phyloP scores from a whole-genome alignment of 805 yeast species.

The Lipomyces oligophaga region DNA sequence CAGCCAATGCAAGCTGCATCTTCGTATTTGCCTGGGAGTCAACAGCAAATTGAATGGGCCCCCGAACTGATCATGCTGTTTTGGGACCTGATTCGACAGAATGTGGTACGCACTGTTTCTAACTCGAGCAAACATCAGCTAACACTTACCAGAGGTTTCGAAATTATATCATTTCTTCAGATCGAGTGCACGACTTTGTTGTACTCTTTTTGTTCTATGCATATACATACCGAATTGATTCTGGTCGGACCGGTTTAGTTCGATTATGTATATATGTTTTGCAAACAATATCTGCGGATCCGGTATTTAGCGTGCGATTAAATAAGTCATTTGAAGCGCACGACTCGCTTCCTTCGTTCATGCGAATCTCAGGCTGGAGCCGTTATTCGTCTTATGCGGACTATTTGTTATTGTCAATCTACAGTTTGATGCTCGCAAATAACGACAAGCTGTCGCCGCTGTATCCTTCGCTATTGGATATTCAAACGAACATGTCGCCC shows the following conservation, averaged over 20 bases:
- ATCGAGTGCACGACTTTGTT: constrained; percentile 52
- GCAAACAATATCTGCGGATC: constrained; percentile 34
- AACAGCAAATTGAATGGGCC: constrained; percentile 42
- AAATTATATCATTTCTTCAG: constrained; percentile 41
- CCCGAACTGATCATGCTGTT: constrained; percentile 58
- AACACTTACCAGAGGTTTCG: constrained; percentile 38
- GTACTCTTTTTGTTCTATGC: constrained; percentile 57
- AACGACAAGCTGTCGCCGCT: constrained; percentile 29
- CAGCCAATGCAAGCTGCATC: constrained; percentile 40
- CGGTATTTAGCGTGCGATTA: constrained; percentile 30
- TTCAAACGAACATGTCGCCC: constrained; percentile 36
- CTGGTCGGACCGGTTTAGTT: constrained; percentile 31
- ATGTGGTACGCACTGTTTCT: too few relatives aligned
- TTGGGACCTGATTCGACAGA: constrained; percentile 78
- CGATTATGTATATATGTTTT: constrained; percentile 37
- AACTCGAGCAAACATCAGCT: too few relatives aligned
- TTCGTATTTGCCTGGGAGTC: constrained; percentile 35
- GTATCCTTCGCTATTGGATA: constrained; percentile 33
- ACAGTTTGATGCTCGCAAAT: constrained; percentile 18
- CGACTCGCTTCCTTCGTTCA: constrained; percentile 30
- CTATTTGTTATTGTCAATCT: constrained; percentile 31
- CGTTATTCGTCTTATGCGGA: constrained; percentile 33
- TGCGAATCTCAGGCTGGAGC: constrained; percentile 29
- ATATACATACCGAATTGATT: constrained; percentile 44
- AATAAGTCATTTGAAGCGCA: constrained; percentile 33